Base-by-base conservation (phyloP, 2,329 filamentous ascomycete species). In the Fonsecaea nubica region DNA sequence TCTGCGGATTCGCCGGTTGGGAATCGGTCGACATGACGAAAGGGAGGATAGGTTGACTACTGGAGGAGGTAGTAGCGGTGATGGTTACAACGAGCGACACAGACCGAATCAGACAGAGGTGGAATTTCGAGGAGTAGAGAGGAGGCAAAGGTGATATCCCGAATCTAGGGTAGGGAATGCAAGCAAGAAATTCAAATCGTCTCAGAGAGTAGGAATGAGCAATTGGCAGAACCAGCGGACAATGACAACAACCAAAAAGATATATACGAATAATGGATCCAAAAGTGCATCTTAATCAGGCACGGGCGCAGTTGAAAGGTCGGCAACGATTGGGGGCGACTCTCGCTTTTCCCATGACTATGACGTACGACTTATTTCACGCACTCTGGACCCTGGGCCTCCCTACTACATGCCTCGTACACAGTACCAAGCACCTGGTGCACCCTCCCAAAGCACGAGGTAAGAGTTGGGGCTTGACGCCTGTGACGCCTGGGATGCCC, bases 1-100 rank as follows among this genome's bases (percentile, higher is more conserved):
- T 78, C 73, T 79, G 72, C 62, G 77, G 75, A 64, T 77, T 75
- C 38, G 76, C 72, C 38, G 25, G 30, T n/a, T 60, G 32, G 8
- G 63, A 32, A 52, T 68, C 66, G 58, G 66, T 69, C 58, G 68
- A 70, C 69, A 72, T 72, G 62, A 9, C 66, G 66, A 55, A 48
- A 10, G 58, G 33, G 55, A n/a, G 25, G 50, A 33, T 54, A 58
- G 9, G 52, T 12, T 12, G 21, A 55, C 10, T 33, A 36, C n/a
- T 35, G n/a, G 18, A 32, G 33, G 56, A 33, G 30, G 25, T n/a
- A 18, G 38, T 32, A 30, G 38, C 52, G 50, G 33, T 56, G 36
- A 55, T 50, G 50, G 57, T 50, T 33, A 38, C 53, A 55, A 55
- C 53, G 53, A 55, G 53, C 30, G 35, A 21, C 10, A 15, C 53